Base-by-base conservation (phyloP, 306 rosid species). In the Mimosa pudica region DNA sequence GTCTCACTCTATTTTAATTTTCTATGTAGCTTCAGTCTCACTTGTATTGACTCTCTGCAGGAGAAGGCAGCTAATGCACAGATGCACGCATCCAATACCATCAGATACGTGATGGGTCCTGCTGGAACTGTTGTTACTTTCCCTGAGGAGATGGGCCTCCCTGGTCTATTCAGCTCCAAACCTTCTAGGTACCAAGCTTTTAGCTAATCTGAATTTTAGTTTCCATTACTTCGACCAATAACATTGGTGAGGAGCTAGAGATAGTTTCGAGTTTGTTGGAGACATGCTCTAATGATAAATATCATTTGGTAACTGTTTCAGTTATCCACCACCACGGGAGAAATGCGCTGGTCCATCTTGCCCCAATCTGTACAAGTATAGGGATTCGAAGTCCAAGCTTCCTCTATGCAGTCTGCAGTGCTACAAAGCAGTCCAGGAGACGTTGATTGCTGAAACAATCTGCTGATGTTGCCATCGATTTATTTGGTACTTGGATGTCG, bases 331-430 rank as follows among this genome's bases (percentile, higher is more conserved):
- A 7, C 98, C 78, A 14, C 94, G 98, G 0, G 98, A 93, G 86
- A 90, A 85, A 51, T 96, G 98, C 57, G 94, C 85, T 0, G 94
- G 96, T 72, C 96, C 99, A 35, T 87, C 87, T 17, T 93, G 99
- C 79, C 71, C 81, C 18, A 95, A 95, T 72, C 94, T 93, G 2
- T 93, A 90, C 73, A 95, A 87, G 85, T 96, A 93, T 80, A 90
- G 94, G 83, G 93, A 93, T 86, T 96, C 98, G 6, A 90, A 89
- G 85, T 83, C 90, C 9, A 90, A 91, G 85, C 91, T 91, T 78
- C 98, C 98, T 74, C 96, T 95, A 73, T 95, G 99, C 89, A 91
- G 98, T 88, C 93, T 95, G 30, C 77, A 83, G 84, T 93, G 98
- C 88, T 93, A 95, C 90, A 91, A 90, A 86, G 90, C 93, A 57